Evolutionary conservation across 2,329 filamentous ascomycete species (phyloP).

Genomic region (Scolecobasidium constrictum): DNA sequence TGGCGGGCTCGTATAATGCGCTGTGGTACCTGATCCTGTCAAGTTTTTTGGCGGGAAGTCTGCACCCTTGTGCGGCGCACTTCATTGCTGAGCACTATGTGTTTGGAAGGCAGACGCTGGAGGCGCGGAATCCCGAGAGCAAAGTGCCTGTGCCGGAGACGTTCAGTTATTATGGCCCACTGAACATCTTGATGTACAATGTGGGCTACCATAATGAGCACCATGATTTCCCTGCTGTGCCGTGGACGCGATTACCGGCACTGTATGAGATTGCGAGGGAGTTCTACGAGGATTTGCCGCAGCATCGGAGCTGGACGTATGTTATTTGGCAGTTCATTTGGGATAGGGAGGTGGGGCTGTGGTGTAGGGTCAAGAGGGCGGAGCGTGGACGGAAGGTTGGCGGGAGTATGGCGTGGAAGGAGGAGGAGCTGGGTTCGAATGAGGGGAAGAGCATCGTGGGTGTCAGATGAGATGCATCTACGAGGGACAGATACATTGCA

Average conservation of each 20-base stretch:
- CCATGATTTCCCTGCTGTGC: constrained; percentile 94
- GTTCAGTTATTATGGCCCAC: constrained; percentile 88
- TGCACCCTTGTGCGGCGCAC: constrained; percentile 91
- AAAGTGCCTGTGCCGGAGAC: constrained; percentile 66
- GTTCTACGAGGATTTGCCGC: constrained; percentile 82
- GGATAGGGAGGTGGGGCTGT: constrained; percentile 81
- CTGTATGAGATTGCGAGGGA: constrained; percentile 74
- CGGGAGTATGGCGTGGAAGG: constrained; percentile 28
- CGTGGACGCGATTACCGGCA: constrained; percentile 76
- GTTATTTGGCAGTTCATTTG: constrained; percentile 94
- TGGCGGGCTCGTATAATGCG: constrained; percentile 49
- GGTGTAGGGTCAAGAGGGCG: constrained; percentile 85
- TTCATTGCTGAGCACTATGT: constrained; percentile 91
- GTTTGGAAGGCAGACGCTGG: constrained; percentile 26
- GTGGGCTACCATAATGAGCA: constrained; percentile 98
- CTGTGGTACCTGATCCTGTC: constrained; percentile 77
- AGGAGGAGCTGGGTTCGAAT: constrained; percentile 37
- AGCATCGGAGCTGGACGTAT: constrained; percentile 80
- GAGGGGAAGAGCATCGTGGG: constrained; percentile 34
- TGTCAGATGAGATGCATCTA: constrained; percentile 20
- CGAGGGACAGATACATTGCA: too few relatives aligned
- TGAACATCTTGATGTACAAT: constrained; percentile 93
- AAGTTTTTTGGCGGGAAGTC: constrained; percentile 84
- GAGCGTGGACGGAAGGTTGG: constrained; percentile 58
- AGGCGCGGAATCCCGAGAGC: constrained; percentile 12